These are phyloP conservation scores for Penicillium ochrochloron DNA, from an alignment of 495 filamentous ascomycete species.

Conservation along the genomic window DNA sequence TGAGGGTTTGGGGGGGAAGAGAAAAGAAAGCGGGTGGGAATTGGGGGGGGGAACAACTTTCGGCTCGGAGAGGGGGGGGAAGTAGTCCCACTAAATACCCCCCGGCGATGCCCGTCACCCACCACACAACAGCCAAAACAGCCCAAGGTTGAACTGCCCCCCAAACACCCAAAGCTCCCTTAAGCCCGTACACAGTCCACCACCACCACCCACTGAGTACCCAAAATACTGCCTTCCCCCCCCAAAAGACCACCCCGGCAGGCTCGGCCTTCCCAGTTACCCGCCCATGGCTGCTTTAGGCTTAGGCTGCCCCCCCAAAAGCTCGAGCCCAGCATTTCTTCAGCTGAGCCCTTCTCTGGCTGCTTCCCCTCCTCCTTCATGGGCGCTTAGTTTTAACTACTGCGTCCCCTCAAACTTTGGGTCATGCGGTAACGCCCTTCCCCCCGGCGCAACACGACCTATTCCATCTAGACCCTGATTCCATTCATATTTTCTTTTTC, in stretches of 20 bases:
- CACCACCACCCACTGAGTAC: not conserved
- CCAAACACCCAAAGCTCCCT: not conserved
- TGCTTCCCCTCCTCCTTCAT: not conserved
- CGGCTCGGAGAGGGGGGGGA: constrained; percentile 17
- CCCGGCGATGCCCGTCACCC: not conserved
- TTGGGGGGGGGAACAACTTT: constrained; percentile 10
- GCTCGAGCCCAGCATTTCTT: not conserved
- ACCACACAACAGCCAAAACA: not conserved
- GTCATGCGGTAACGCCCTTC: constrained; percentile 3
- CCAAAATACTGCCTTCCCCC: constrained; percentile 7
- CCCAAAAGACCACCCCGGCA: constrained; percentile 14
- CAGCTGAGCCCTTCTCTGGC: not conserved
- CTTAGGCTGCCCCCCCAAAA: constrained; percentile 21
- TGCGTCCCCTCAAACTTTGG: not conserved
- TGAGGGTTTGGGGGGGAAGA: constrained; percentile 14
- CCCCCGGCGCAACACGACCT: not conserved
- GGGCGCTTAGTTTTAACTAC: not conserved
- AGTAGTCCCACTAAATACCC: constrained; percentile 25
- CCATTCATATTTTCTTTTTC: not conserved
- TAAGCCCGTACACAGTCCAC: not conserved
- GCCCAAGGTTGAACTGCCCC: too few relatives aligned
- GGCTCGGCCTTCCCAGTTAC: constrained; percentile 5
- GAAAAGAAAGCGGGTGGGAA: constrained; percentile 19
- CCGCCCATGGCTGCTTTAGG: constrained; percentile 32
- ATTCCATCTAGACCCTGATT: not conserved